Conservation (phyloP, 2,329 filamentous ascomycete genomes). For the Colletotrichum sansevieriae region DNA sequence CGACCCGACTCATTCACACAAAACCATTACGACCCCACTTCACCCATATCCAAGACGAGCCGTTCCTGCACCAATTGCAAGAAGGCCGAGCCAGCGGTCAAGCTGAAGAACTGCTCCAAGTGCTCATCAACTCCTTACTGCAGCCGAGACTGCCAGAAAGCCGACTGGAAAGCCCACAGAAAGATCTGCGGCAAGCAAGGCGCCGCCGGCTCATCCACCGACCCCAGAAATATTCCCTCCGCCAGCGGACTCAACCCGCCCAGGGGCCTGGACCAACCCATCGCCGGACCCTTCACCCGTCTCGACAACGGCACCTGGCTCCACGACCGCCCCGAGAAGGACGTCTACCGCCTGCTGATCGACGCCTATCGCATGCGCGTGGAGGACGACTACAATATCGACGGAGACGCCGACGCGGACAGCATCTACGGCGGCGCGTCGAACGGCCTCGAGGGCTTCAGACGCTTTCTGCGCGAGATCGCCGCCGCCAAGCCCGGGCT, state of each 20-base stretch:
- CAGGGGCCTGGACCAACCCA: constrained; percentile 48
- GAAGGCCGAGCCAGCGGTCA: too few species aligned
- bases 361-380: constrained; percentile 61
- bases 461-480: constrained; percentile 50
- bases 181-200: constrained; percentile 50
- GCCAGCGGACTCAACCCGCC: constrained; percentile 40
- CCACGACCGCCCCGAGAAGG: constrained; percentile 56
- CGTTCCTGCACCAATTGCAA: too few species aligned
- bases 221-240: too few species aligned
- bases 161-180: constrained; percentile 64
- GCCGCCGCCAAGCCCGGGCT: constrained; percentile 5
- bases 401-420: constrained; percentile 6
- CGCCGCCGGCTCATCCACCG: too few species aligned
- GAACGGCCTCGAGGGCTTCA: constrained; percentile 42
- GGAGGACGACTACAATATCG: constrained; percentile 51
- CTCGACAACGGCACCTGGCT: constrained; percentile 58
- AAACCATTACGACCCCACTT: too few species aligned
- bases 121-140: constrained; percentile 55
- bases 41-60: too few species aligned
- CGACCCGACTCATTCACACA: too few species aligned
- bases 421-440: too few species aligned
- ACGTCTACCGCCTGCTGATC: constrained; percentile 60
- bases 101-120: too few species aligned
- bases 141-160: constrained; percentile 63
- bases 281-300: constrained; percentile 55